Conservation (phyloP, 306 rosid genomes). For the Hippophae rhamnoides region DNA sequence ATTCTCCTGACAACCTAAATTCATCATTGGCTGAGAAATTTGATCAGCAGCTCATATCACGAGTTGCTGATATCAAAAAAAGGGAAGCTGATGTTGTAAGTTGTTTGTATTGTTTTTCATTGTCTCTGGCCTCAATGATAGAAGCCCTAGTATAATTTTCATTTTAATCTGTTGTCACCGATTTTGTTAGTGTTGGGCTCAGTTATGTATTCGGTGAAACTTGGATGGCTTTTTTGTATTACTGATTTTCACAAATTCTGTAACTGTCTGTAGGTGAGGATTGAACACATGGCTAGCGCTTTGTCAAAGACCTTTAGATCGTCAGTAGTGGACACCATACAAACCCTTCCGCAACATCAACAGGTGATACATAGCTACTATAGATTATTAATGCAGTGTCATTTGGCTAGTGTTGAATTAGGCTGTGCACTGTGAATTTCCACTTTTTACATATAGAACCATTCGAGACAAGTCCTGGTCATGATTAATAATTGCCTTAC, state of each 20-base stretch:
- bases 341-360: slow-evolving; percentile 91
- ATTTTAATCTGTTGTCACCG: background rate
- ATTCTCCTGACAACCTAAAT: slow-evolving; percentile 28
- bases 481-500: background rate
- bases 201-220: background rate
- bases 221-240: background rate
- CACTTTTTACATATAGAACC: background rate
- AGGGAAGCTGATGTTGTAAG: slow-evolving; percentile 50
- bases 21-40: slow-evolving; percentile 27
- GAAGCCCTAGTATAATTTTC: background rate
- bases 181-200: background rate
- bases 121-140: background rate
- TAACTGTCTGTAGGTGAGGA: slow-evolving; percentile 55
- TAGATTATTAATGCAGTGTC: background rate
- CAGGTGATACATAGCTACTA: slow-evolving; percentile 47
- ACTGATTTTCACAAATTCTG: slow-evolving; percentile 5
- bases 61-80: slow-evolving; percentile 24
- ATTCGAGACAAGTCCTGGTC: background rate
- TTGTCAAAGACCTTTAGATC: slow-evolving; percentile 79
- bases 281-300: slow-evolving; percentile 77
- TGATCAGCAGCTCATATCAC: slow-evolving; percentile 23
- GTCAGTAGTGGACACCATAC: slow-evolving; percentile 76
- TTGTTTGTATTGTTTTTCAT: slow-evolving; percentile 3
- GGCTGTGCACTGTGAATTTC: background rate
- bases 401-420: background rate